These are phyloP conservation scores for Penicillium sp. DNA, from an alignment of 2,329 filamentous ascomycete genomes.

Conservation along the genomic window DNA sequence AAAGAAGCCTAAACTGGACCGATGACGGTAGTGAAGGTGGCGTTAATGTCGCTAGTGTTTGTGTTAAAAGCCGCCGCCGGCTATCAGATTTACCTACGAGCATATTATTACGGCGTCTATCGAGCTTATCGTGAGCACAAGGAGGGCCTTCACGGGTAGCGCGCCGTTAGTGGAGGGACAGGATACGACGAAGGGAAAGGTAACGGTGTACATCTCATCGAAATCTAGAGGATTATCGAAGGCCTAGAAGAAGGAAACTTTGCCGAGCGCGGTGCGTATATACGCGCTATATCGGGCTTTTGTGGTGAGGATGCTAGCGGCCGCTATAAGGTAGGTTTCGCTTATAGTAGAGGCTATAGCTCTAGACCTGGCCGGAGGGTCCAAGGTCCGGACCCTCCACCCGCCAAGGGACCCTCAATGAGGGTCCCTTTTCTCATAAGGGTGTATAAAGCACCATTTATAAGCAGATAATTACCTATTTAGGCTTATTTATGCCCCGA, in stretches of 20 bases:
- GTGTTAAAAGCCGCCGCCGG: conserved; percentile 25
- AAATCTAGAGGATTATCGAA: conserved; percentile 60
- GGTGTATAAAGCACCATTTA: no score
- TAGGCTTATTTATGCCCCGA: no score
- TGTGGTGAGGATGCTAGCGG: conserved; percentile 62
- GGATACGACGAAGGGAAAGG: conserved; percentile 57
- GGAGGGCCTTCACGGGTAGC: conserved; percentile 62
- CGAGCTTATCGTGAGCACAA: conserved; percentile 38
- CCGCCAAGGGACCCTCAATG: no score
- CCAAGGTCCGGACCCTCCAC: no score
- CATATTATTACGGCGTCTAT: conserved; percentile 16
- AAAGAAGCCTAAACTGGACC: conserved; percentile 19
- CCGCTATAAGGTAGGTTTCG: conserved; percentile 58
- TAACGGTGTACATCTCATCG: conserved; percentile 63
- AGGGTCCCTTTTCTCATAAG: no score
- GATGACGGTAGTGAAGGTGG: conserved; percentile 25
- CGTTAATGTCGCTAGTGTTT: conserved; percentile 16
- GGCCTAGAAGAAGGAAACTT: conserved; percentile 56
- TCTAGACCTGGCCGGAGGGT: no score
- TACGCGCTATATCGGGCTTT: conserved; percentile 65
- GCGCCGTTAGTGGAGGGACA: conserved; percentile 56
- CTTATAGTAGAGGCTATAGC: conserved; percentile 54
- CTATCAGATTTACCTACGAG: conserved; percentile 21
- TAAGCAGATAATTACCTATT: no score
- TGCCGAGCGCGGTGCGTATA: conserved; percentile 50